Evolutionary conservation across 2,329 filamentous ascomycete genomes (phyloP), one percentile per base, ranked within the genome.

Genomic region (Biscogniauxia mediterranea): DNA sequence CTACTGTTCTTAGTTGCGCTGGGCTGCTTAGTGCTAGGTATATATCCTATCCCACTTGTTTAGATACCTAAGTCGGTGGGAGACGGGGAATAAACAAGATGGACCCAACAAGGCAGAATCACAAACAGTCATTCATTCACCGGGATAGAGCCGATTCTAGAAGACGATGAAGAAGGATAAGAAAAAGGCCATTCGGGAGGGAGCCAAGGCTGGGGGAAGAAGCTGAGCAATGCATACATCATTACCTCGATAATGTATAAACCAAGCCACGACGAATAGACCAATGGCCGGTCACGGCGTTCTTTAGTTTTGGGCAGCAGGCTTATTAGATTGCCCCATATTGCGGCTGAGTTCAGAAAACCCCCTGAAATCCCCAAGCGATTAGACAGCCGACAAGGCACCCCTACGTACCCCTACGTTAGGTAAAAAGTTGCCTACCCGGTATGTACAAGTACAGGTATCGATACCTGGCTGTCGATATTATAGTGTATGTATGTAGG

Each of bases 341-440:
- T 70, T 66, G 68, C 68, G 67, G 68, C 68, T 69, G 68, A 69
- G 68, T 63, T 51, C 7, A 32, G 51, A 5, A 57, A 59, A 56
- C 55, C 56, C 55, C 51, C 54, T 59, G 52, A 58, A 54, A 54
- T 54, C 28, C 23, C 19, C 2, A 54, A 32, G 53, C 38, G 53
- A 15, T 38, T 42, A 57, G 52, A 58, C 49, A n/a, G 32, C 13
- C 32, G 7, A 38, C 32, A 15, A 2, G 3, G 3, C 7, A 38
- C 32, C 32, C 32, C 32, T 38, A 32, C 3, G 28, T 32, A 32
- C 28, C 26, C 26, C 26, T 28, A 28, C 26, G 26, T 28, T 8
- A 28, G 26, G 26, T 28, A 28, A 28, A 28, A 8, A n/a, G n/a
- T n/a, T n/a, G n/a, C n/a, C n/a, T 28, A 28, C 26, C 26, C 4